Evolutionary conservation across 805 yeast genomes (phyloP), one percentile per base, ranked within the genome.

Genomic region (Sungouiozyma ichnusensis): DNA sequence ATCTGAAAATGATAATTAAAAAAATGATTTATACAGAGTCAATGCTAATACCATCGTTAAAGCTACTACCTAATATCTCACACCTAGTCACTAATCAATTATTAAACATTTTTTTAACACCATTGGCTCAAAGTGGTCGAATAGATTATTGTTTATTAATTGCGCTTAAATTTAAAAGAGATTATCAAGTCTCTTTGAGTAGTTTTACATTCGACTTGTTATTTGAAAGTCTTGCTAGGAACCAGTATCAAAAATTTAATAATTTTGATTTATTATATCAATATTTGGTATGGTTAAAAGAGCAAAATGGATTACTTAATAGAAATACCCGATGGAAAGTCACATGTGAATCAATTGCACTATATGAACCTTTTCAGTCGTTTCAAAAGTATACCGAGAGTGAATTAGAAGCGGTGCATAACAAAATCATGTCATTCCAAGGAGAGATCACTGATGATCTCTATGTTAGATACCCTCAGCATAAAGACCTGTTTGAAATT

Each of bases 211-310:
- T 39, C 8, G 20, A 20, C 7, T 16, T 19, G 33, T 46, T 69
- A 3, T 59, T 66, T 52, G 65, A 63, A 44, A 41, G 63, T 4
- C 41, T 65, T 3, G 61, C 64, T 2, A 59, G 55, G 17, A 53
- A 60, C 16, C 71, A 68, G 0, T 57, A 53, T 35, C 55, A 60
- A 48, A 42, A 48, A 11, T 24, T 24, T 24, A 11, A 24, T 11
- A 51, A 62, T 16, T 57, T 55, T 20, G 32, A 50, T 0, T 47
- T 49, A 2, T 40, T 58, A 6, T 54, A 61, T 16, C 41, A 57
- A 11, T 24, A 24, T 24, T 7, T 24, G 6, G 29, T 24, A 15
- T 45, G 54, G 24, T 48, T 64, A n/a, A 48, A 52, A 13, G 41
- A 48, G 7, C 24, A 37, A n/a, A 35, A 24, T 8, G 43, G 45